Base-by-base conservation (phyloP, 2,329 filamentous ascomycete genomes). In the Monilinia laxa region DNA sequence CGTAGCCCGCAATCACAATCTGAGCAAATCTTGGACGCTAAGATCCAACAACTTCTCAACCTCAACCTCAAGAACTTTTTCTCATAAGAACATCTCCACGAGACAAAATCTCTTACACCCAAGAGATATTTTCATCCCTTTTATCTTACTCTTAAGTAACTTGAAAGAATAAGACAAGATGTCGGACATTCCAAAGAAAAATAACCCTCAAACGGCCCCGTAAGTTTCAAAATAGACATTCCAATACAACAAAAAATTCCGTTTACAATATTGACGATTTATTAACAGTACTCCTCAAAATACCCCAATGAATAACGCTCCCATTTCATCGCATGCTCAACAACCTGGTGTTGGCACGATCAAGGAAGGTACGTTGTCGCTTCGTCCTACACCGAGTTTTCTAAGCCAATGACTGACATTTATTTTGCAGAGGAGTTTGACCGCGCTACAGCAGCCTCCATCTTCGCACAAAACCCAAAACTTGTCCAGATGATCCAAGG, bases 401-500 rank as follows among this genome's bases (percentile, higher is more conserved):
- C 55, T 42, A 53, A 63, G 51, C 62, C 68, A 55, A 66, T 54
- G 62, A 65, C 70, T 75, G 70, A 76, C 64, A 23, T 49, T 18
- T 54, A 51, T 59, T 20, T 25, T 57, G 47, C 79, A 97, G 95
- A 98, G 87, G 92, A 96, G 71, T 84, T 97, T 76, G 93, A 97
- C 78, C 91, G 91, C 79, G 89, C 86, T 64, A 85, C 92, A 67
- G 93, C 94, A 70, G 93, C 93, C 68, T 94, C 91, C 70, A 89
- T 99, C 78, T 97, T 99, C 77, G 94, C 95, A 73, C 90, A 95
- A 80, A 97, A 99, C 83, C 95, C 96, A 68, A 90, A 90, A 75
- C 88, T 99, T 72, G 91, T 98, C 70, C 91, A 92, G 73, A 95
- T 99, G 92, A 98, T 99, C 80, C 93, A 99, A 83, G 93, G 93